Evolutionary conservation across 441 rosid genomes (phyloP), one percentile per base, ranked within the genome.

Genomic region (Breynia disticha): DNA sequence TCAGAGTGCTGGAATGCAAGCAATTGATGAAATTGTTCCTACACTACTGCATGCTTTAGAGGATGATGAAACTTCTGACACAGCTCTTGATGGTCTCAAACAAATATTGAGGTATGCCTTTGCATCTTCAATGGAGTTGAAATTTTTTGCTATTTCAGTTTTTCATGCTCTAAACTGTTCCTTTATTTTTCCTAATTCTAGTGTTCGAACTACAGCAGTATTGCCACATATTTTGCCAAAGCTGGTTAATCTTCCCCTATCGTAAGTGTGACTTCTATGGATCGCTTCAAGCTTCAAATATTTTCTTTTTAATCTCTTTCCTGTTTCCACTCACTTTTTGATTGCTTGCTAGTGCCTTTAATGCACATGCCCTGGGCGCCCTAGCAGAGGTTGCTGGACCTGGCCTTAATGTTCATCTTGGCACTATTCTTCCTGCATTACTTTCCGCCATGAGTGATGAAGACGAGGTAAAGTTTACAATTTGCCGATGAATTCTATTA

Each of bases 1-100:
- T 62, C 72, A 95, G 99, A 95, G 90, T 77, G 99, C 98, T 61
- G 98, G 99, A 64, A 56, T 95, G 95, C 98, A 86, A 86, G 99
- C 97, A 65, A 86, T 95, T 64, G 99, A 90, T 77, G 99, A 95
- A 79, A 95, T 95, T 61, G 90, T 95, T 54, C 98, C 98, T 56
- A 90, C 98, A 1, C 82, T 95, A 72, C 61, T 95, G 71, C 95
- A 78, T 81, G 97, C 98, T 16, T 73, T 95, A 67, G 98, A 90
- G 77, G 94, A 95, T 73, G 96, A 88, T 71, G 76, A 80, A 64
- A 84, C 87, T 52, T 90, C 97, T 66, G 86, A 84, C 58, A 88
- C 95, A 66, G 98, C 96, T 55, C 78, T 95, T 43, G 97, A 95
- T 71, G 99, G 97, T 57, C 99, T 95, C 66, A 90, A 90, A 70